These are phyloP conservation scores for Trichaptum fuscoviolaceum DNA, from an alignment of 768 basidiomycete species.

Conservation along the genomic window DNA sequence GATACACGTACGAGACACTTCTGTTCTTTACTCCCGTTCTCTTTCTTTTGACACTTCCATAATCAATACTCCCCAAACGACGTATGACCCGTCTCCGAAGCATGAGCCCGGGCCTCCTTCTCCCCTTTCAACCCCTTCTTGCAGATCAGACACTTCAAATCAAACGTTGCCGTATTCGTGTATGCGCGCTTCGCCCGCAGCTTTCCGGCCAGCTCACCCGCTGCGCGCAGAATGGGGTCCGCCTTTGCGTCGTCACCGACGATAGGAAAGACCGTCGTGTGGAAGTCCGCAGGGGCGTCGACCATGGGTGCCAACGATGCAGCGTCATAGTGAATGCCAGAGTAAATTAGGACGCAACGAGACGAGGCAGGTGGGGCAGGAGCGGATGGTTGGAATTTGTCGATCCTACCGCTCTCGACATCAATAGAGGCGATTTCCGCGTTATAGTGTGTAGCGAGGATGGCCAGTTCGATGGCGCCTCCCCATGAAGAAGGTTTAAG, in stretches of 20 bases:
- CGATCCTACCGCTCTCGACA: constrained; percentile 87
- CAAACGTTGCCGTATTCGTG: constrained; percentile 90
- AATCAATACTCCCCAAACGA: constrained; percentile 74
- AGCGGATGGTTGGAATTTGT: constrained; percentile 63
- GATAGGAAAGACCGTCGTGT: constrained; percentile 77
- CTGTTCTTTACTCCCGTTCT: background rate
- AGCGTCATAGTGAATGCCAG: constrained; percentile 96
- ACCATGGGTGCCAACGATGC: constrained; percentile 73
- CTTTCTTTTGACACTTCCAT: background rate
- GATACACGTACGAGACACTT: background rate
- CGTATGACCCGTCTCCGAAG: constrained; percentile 79
- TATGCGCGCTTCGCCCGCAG: constrained; percentile 76
- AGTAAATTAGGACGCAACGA: constrained; percentile 81
- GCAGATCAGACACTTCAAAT: constrained; percentile 84
- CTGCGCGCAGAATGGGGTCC: constrained; percentile 59
- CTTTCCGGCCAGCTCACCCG: constrained; percentile 63
- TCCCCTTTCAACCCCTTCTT: constrained; percentile 86
- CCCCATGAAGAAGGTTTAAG: constrained; percentile 83
- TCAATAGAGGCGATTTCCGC: constrained; percentile 90
- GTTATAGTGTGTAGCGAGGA: constrained; percentile 75
- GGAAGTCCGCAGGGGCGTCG: constrained; percentile 80
- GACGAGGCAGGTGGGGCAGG: constrained; percentile 28
- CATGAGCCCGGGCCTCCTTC: constrained; percentile 88
- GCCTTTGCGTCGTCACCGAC: constrained; percentile 35
- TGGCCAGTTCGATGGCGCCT: constrained; percentile 88